Conservation (phyloP, 1,284 basidiomycete species). For the Inonotus hispidus region DNA sequence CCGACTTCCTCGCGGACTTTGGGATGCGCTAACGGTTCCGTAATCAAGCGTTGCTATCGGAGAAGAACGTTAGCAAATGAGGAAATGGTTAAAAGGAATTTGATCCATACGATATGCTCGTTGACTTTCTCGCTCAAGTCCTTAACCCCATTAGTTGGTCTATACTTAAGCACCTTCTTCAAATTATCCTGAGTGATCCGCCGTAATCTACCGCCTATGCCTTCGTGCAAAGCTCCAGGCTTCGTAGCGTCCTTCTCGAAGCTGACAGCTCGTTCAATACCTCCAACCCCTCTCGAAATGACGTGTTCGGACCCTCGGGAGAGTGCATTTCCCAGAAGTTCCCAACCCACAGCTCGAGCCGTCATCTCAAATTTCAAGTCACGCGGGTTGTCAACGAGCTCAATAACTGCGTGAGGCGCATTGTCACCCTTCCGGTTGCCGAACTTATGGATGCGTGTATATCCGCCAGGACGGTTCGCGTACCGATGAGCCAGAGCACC, state of each 20-base stretch:
- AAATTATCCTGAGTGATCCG: slow-evolving; percentile 30
- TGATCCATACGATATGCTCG: slow-evolving; percentile 32
- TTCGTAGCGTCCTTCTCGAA: slow-evolving; percentile 13
- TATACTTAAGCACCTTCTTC: slow-evolving; percentile 33
- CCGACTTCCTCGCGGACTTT: slow-evolving; percentile 20
- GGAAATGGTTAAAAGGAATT: background rate
- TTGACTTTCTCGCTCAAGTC: slow-evolving; percentile 31
- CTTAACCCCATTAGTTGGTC: slow-evolving; percentile 27
- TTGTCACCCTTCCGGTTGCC: slow-evolving; percentile 90
- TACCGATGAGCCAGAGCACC: slow-evolving; percentile 80
- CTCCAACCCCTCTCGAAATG: slow-evolving; percentile 45
- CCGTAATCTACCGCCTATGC: slow-evolving; percentile 25
- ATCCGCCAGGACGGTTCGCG: slow-evolving; percentile 81
- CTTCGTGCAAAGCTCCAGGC: slow-evolving; percentile 13
- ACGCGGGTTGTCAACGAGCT: slow-evolving; percentile 90
- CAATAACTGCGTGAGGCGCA: slow-evolving; percentile 87
- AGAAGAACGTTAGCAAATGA: background rate
- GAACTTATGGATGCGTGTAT: slow-evolving; percentile 90
- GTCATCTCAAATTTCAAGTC: slow-evolving; percentile 87
- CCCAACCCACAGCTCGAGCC: slow-evolving; percentile 78
- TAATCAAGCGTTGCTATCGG: slow-evolving; percentile 23
- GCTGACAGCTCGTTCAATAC: slow-evolving; percentile 40
- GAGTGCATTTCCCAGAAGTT: slow-evolving; percentile 55
- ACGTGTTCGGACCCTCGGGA: slow-evolving; percentile 39
- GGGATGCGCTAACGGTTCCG: slow-evolving; percentile 22